A percentile compares a stretch with the other conserved stretches of the same genome.
Conservation (phyloP, 768 basidiomycete genomes). For the Suillus bovinus region DNA sequence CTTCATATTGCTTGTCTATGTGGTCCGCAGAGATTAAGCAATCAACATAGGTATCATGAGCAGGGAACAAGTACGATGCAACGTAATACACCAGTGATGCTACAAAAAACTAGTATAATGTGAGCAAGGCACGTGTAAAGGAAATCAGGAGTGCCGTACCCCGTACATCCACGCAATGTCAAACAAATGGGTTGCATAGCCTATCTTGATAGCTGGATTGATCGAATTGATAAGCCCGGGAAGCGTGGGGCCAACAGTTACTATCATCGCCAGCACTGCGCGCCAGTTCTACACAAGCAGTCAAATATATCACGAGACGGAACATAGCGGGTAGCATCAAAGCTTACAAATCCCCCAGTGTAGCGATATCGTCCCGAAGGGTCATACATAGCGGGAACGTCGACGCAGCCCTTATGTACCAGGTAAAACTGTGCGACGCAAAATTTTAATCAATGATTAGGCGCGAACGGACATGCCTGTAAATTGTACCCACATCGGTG, state of each 20-base stretch:
- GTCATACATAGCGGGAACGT: slow-evolving; percentile 84
- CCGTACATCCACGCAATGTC: slow-evolving; percentile 79
- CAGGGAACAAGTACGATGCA: slow-evolving; percentile 27
- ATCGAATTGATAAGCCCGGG: slow-evolving; percentile 80
- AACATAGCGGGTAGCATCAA: neutral
- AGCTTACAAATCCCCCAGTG: slow-evolving; percentile 67
- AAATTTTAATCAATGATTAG: slow-evolving; percentile 2
- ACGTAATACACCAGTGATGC: slow-evolving; percentile 27
- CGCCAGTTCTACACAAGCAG: slow-evolving; percentile 68
- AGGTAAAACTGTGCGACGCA: slow-evolving; percentile 64
- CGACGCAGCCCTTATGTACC: slow-evolving; percentile 67
- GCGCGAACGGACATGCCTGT: neutral
- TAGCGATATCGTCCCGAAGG: slow-evolving; percentile 81
- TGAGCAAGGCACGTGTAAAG: slow-evolving; percentile 12
- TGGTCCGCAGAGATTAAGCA: slow-evolving; percentile 26
- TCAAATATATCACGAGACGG: neutral
- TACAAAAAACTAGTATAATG: slow-evolving; percentile 22
- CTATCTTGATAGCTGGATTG: slow-evolving; percentile 62
- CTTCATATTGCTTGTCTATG: slow-evolving; percentile 1
- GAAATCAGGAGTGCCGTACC: slow-evolving; percentile 40
- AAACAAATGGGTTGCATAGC: slow-evolving; percentile 56
- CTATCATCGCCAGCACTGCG: slow-evolving; percentile 66
- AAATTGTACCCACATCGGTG: slow-evolving; percentile 45
- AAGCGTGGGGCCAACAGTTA: slow-evolving; percentile 69
- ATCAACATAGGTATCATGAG: slow-evolving; percentile 28